A percentile compares a stretch with the other conserved stretches of the same genome.
phyloP scores from a whole-genome alignment of 2,329 filamentous ascomycete genomes.

The Xylaria sp. region DNA sequence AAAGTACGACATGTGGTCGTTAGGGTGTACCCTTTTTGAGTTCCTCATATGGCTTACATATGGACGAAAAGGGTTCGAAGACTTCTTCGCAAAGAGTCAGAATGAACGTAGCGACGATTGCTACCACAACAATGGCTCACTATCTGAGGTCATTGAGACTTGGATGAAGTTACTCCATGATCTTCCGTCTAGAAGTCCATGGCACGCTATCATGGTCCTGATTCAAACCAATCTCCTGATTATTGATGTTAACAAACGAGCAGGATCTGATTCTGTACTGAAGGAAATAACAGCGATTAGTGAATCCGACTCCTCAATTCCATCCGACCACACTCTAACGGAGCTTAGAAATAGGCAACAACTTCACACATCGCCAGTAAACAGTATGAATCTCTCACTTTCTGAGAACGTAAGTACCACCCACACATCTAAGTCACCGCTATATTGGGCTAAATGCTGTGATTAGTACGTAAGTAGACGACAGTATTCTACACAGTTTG shows the following conservation, averaged over 20 bases:
- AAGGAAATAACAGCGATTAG: background rate
- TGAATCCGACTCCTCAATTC: background rate
- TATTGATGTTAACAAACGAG: background rate
- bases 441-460: background rate
- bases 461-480: background rate
- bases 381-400: background rate
- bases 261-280: background rate
- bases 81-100: background rate
- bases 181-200: background rate
- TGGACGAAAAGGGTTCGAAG: background rate
- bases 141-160: background rate
- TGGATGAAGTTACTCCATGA: background rate
- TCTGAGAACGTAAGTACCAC: background rate
- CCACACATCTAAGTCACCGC: background rate
- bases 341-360: background rate
- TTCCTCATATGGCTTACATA: conserved; percentile 1
- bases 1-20: conserved; percentile 21
- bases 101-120: background rate
- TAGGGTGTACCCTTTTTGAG: conserved; percentile 13
- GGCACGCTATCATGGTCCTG: background rate
- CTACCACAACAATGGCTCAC: background rate
- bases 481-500: background rate
- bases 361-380: background rate
- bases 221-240: background rate
- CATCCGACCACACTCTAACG: background rate